Conservation (phyloP, 495 filamentous ascomycete species). For the Penicillium cosmopolitanum region DNA sequence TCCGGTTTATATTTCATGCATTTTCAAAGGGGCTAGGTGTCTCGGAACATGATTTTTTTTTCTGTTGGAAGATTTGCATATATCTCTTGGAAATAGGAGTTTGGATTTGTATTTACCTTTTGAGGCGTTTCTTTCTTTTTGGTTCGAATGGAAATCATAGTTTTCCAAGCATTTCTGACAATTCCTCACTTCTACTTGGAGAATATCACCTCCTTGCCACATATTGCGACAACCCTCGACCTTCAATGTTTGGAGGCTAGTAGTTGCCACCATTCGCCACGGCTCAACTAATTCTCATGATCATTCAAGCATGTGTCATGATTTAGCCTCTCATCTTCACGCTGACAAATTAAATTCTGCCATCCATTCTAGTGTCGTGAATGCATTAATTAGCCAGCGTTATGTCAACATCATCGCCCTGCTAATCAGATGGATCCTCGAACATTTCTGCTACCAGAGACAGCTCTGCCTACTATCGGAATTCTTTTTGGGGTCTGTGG, state of each 20-base stretch:
- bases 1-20: slow-evolving; percentile 15
- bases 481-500: no score
- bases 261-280: no score
- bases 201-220: background rate
- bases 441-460: no score
- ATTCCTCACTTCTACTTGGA: background rate
- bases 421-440: no score
- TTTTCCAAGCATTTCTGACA: background rate
- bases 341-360: background rate
- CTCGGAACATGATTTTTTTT: background rate
- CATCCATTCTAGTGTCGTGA: background rate
- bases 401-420: no score
- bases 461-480: no score
- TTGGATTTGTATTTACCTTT: slow-evolving; percentile 6
- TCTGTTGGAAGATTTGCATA: slow-evolving; percentile 6
- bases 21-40: slow-evolving; percentile 11
- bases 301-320: no score
- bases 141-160: background rate
- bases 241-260: no score
- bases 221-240: background rate
- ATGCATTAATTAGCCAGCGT: no score
- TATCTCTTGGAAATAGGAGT: slow-evolving; percentile 10
- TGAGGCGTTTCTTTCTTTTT: slow-evolving; percentile 5
- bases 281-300: no score
- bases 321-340: no score